Base-by-base conservation (phyloP, 2,329 filamentous ascomycete species). In the Ophioceras dolichostomum region DNA sequence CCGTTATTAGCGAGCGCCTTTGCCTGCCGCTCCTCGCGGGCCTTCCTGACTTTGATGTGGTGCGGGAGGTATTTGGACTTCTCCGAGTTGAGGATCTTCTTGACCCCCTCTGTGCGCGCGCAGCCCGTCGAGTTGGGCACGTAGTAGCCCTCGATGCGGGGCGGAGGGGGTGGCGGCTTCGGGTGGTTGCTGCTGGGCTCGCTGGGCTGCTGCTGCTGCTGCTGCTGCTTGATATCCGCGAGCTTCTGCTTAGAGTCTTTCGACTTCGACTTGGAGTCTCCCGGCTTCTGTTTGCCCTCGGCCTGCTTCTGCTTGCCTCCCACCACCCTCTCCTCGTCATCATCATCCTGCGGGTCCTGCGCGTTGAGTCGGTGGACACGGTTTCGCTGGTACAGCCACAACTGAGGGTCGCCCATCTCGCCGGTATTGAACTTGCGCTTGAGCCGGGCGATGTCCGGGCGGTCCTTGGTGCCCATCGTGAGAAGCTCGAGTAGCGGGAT, bases 21-120 rank as follows among this genome's bases (percentile, higher is more conserved):
- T 53, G 79, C 80, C 57, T 95, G 82, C n/a, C 87, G 82, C 57
- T 91, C 87, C 57, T 95, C 88, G 36, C 88, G 77, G 18, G 82
- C 85, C 60, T 82, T 91, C 57, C 91, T 84, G 16, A 98, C 86
- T 53, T 93, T 94, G 62, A 98, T 91, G 46, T 94, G 88, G 65
- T 98, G 91, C 29, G 91, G 91, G 7, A 98, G 71, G 54, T 98
- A 98, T 55, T 95, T 94, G 20, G 88, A 94, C 65, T 98, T 98
- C 57, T 98, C 91, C 0, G 86, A 85, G 56, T 98, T 93, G 43
- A 94, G 72, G 39, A 98, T 96, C 66, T 89, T 94, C 65, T 93
- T 89, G 50, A 87, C 79, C 20, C 87, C 88, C 61, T 98, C 88
- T 0, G 91, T 95, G 39, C 91, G 76, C 39, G 91, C 91, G 48